phyloP scores from a whole-genome alignment of 148 eudicot species.

The Cornus kousa region DNA sequence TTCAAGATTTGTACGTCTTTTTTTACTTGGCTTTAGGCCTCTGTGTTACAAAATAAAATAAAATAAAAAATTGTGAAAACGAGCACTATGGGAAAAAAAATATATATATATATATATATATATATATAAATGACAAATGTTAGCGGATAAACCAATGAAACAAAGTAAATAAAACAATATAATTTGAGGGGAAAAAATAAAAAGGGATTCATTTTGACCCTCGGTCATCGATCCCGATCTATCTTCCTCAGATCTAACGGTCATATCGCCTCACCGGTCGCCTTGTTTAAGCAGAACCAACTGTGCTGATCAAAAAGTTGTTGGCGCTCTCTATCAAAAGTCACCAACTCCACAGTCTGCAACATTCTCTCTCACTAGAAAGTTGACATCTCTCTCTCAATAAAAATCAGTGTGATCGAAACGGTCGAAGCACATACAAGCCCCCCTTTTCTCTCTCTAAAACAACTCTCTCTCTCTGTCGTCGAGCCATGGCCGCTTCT shows the following conservation, averaged over 20 bases:
- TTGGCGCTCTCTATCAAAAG: too few species aligned
- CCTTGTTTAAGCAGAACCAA: not conserved
- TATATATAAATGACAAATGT: not conserved
- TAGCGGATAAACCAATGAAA: not conserved
- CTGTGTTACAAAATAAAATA: too few species aligned
- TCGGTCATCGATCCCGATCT: slow-evolving; percentile 26
- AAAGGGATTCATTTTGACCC: slow-evolving; percentile 38
- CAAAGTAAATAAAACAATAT: not conserved
- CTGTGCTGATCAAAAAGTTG: too few species aligned
- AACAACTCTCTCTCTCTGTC: slow-evolving; percentile 2
- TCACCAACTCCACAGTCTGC: too few species aligned
- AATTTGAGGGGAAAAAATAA: not conserved
- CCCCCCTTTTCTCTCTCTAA: slow-evolving; percentile 3
- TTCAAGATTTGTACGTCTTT: too few species aligned
- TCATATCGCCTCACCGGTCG: not conserved
- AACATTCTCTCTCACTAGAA: too few species aligned
- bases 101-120: too few species aligned
- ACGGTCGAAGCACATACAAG: not conserved
- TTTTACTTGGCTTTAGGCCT: too few species aligned
- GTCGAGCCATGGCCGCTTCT: slow-evolving; percentile 49
- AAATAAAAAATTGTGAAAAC: too few species aligned
- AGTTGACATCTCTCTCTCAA: not conserved
- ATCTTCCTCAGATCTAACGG: slow-evolving; percentile 21
- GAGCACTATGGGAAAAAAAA: too few species aligned
- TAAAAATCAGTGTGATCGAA: not conserved